Evolutionary conservation across 164 flowering plant genomes (phyloP), one percentile per base, ranked within the genome.

Genomic region (Sedum album): DNA sequence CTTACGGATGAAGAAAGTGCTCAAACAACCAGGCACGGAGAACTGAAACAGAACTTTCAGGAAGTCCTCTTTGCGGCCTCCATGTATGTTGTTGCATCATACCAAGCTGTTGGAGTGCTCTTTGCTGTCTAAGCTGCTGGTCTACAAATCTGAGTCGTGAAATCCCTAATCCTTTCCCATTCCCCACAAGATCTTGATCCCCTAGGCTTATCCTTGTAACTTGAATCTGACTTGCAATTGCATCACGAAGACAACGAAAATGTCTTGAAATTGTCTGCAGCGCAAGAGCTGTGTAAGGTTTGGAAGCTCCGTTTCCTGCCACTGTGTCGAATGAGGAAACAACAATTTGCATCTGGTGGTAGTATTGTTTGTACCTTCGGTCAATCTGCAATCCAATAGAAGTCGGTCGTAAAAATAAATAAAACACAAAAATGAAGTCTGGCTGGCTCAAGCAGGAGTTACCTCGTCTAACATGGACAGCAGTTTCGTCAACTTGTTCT

Each of bases 211-310:
- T 83, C 21, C 83, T 74, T 8, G 83, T 73, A 10, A 72, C 79
- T 25, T 48, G 61, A 31, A 86, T 79, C 69, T 86, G 90, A 23
- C 75, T 78, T 7, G 73, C 70, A 66, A 86, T 81, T 44, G 86
- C 86, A 71, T 86, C 90, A 35, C 77, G 79, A 73, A 86, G 69
- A 75, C 86, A 82, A 13, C 88, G 81, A 46, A 86, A 86, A 68
- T 86, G 90, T 23, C 84, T 80, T 42, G 90, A 86, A 23, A 86
- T 86, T 30, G 88, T 86, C 78, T 86, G 88, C 10, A 84, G 82
- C 31, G 86, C 88, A 17, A 86, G 82, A 21, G 84, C 76, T 4
- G 90, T 86, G 80, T 86, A 86, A 48, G 88, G 86, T 62, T 78
- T 86, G 11, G 90, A 83, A 6, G 90, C 83, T 11, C 90, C 90